A percentile compares a stretch with the other conserved stretches of the same genome.
These are phyloP conservation scores for Cystobasidium slooffiae DNA, from an alignment of 1,284 basidiomycete species.

Conservation along the genomic window DNA sequence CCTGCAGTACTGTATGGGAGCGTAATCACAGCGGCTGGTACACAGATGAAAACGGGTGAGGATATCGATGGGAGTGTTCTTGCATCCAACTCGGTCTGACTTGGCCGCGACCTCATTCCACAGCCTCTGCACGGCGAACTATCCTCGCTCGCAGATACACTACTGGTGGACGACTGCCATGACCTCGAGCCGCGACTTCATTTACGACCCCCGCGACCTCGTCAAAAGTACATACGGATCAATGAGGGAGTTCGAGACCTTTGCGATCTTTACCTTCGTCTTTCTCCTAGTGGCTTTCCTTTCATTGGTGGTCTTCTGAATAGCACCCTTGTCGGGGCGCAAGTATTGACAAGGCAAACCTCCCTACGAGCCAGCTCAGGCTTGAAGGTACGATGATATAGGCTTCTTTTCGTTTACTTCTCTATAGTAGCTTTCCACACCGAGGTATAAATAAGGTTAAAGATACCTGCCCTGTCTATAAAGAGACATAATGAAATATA, in stretches of 20 bases:
- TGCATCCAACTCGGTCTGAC: neutral
- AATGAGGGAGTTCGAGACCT: conserved; percentile 30
- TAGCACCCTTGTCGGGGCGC: neutral
- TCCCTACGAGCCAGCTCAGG: too few relatives aligned
- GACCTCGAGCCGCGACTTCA: conserved; percentile 23
- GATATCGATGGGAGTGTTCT: neutral
- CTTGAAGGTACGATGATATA: too few relatives aligned
- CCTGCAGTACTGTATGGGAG: conserved; percentile 22
- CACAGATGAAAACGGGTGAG: conserved; percentile 29
- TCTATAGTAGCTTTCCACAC: too few relatives aligned
- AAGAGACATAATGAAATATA: too few relatives aligned
- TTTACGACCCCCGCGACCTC: conserved; percentile 13
- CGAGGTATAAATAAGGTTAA: too few relatives aligned
- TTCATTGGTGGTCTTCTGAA: neutral
- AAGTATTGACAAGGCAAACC: too few relatives aligned
- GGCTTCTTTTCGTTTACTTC: too few relatives aligned
- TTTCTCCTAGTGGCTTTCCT: conserved; percentile 17
- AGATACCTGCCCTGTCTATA: too few relatives aligned
- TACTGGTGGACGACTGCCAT: conserved; percentile 27
- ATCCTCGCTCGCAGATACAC: conserved; percentile 24
- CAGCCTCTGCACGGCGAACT: conserved; percentile 22
- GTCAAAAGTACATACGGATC: conserved; percentile 20
- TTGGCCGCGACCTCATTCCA: too few relatives aligned
- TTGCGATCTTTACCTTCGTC: neutral
- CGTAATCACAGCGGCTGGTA: conserved; percentile 29